Percentiles rank a stretch among this genome's conserved stretches.
Evolutionary conservation across 2,329 filamentous ascomycete species (phyloP).

Genomic region (Pleoardoris graminearum): DNA sequence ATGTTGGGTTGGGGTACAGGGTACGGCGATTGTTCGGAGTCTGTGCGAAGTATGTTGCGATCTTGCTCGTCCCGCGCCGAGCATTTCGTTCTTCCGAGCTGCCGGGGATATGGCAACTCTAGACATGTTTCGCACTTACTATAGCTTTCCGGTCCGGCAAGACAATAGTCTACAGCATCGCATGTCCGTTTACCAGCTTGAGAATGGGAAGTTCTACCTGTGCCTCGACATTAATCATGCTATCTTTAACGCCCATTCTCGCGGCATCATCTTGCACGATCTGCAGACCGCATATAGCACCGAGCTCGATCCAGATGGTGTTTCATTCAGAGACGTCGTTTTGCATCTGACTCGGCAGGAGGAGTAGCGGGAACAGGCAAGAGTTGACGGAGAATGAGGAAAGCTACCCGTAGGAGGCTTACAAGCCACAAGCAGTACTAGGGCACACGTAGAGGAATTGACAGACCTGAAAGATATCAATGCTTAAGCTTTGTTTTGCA

Average conservation of each 20-base stretch:
- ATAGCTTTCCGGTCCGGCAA: background rate
- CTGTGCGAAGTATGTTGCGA: background rate
- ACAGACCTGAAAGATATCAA: no score
- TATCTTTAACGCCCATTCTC: background rate
- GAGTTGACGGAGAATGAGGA: no score
- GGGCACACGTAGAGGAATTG: no score
- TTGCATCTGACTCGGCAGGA: background rate
- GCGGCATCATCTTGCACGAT: background rate
- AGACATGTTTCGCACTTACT: background rate
- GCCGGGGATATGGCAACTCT: background rate
- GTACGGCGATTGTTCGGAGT: slow-evolving; percentile 1
- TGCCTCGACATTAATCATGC: background rate
- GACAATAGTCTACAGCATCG: background rate
- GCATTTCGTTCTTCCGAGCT: background rate
- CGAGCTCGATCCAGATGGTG: background rate
- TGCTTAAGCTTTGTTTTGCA: no score
- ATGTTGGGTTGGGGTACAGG: background rate
- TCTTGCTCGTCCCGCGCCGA: slow-evolving; percentile 4
- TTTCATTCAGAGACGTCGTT: background rate
- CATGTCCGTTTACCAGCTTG: background rate
- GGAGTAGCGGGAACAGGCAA: background rate
- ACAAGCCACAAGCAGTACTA: no score
- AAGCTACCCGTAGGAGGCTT: no score
- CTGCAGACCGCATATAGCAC: background rate
- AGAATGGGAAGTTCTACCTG: background rate